Evolutionary conservation across 2,329 filamentous ascomycete species (phyloP), one percentile per base, ranked within the genome.

Genomic region (Alternaria tenuissima): DNA sequence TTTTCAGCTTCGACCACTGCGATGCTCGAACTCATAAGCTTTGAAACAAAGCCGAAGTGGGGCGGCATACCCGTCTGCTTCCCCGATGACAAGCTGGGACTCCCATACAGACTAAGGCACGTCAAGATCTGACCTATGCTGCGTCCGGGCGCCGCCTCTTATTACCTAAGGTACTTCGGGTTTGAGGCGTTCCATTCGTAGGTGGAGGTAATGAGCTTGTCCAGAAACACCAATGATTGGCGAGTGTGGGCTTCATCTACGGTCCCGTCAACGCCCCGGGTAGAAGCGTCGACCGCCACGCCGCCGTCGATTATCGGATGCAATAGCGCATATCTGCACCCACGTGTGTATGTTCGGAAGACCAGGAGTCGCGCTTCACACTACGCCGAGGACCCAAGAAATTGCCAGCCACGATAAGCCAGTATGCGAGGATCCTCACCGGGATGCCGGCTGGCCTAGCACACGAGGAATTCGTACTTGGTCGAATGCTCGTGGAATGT

Each of bases 381-480:
- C 52, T 42, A 39, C 38, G 52, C 52, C 42, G 52, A 53, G 43
- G 48, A 54, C 48, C 59, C 57, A 58, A 43, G 34, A 44, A 54
- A 55, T 59, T 54, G 32, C 56, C 56, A 64, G 64, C 66, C 63
- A 65, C 61, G 64, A 52, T 57, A 59, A 63, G 59, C 67, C 61
- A 57, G 55, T 58, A 57, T 41, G 57, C 56, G 57, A 57, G 61
- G 64, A 72, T 71, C 69, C 64, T 65, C 69, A 59, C 68, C 53
- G 59, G 69, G 69, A 65, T 71, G 51, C 46, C 65, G 57, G 61
- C 61, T 57, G 63, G 55, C 57, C 63, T 59, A 61, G 55, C 60
- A 61, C 55, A 52, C 57, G 58, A 26, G 59, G 63, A 44, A 57
- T 28, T 39, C 39, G 46, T 51, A 39, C 36, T 51, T 57, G 41